Percentiles rank a stretch among this genome's conserved stretches.
Evolutionary conservation across 306 rosid genomes (phyloP).

Genomic region (Trifolium repens): DNA sequence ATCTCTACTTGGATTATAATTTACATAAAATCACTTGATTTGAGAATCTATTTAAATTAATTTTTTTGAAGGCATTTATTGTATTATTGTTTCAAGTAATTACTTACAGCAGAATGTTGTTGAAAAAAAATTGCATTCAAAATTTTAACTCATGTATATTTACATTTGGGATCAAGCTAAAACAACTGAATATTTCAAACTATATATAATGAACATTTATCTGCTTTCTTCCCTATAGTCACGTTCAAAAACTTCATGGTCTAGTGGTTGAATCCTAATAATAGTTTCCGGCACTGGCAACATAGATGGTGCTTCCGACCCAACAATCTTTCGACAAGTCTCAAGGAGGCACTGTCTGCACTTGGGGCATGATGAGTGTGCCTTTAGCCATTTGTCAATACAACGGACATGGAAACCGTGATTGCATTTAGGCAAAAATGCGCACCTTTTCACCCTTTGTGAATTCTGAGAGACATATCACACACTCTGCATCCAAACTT

Average conservation of each 20-base stretch:
- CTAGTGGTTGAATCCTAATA: conserved; percentile 58
- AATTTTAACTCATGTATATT: not conserved
- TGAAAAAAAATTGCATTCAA: not conserved
- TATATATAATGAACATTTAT: not conserved
- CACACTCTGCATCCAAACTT: conserved; percentile 69
- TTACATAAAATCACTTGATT: not conserved
- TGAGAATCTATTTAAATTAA: not conserved
- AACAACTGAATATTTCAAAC: not conserved
- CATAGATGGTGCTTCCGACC: conserved; percentile 28
- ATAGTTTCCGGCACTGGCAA: conserved; percentile 48
- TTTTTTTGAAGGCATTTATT: not conserved
- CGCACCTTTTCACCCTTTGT: conserved; percentile 61
- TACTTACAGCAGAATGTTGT: not conserved
- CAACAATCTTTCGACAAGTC: conserved; percentile 70
- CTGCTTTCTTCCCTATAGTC: conserved; percentile 51
- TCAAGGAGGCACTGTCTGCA: conserved; percentile 77
- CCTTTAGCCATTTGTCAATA: conserved; percentile 83
- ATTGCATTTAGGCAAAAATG: conserved; percentile 78
- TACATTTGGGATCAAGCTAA: not conserved
- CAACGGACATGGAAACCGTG: conserved; percentile 85
- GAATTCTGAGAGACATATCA: conserved; percentile 77
- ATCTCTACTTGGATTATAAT: not conserved
- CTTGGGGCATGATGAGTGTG: conserved; percentile 89
- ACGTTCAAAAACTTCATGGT: conserved; percentile 61
- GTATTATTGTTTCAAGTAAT: not conserved